These are phyloP conservation scores for Citrus cavaleriei DNA, from an alignment of 345 rosid genomes.

Conservation along the genomic window DNA sequence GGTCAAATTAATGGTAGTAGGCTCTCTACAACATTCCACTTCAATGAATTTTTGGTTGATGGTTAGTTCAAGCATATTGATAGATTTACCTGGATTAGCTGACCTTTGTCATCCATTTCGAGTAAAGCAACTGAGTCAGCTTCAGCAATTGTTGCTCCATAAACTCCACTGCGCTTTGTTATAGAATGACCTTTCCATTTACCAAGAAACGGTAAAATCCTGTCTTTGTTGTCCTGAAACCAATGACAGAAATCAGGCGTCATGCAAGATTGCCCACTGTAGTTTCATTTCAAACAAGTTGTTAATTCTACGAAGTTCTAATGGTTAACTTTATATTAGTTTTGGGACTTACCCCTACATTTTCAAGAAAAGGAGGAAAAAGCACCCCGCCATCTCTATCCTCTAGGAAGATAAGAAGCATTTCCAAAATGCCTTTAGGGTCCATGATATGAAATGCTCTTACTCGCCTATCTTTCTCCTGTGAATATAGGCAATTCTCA, in stretches of 20 bases:
- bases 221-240: constrained; percentile 43
- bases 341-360: constrained; percentile 25
- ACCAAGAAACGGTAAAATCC: constrained; percentile 73
- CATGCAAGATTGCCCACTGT: not conserved
- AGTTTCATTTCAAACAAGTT: constrained; percentile 3
- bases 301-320: not conserved
- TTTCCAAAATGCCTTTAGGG: constrained; percentile 76
- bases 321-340: not conserved
- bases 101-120: constrained; percentile 62
- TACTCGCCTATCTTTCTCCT: constrained; percentile 58
- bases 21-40: not conserved
- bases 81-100: constrained; percentile 57
- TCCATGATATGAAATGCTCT: constrained; percentile 92
- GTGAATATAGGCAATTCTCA: constrained; percentile 82
- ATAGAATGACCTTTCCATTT: constrained; percentile 83
- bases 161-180: constrained; percentile 87
- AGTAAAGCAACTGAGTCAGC: constrained; percentile 58
- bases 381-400: constrained; percentile 44
- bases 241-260: constrained; percentile 5
- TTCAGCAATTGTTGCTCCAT: constrained; percentile 79
- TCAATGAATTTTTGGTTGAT: not conserved
- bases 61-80: constrained; percentile 13
- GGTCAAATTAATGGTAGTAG: not conserved
- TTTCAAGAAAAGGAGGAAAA: constrained; percentile 54
- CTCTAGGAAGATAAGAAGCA: constrained; percentile 84